These are phyloP conservation scores for Penicillium goetzii DNA, from an alignment of 495 filamentous ascomycete species.

Conservation along the genomic window DNA sequence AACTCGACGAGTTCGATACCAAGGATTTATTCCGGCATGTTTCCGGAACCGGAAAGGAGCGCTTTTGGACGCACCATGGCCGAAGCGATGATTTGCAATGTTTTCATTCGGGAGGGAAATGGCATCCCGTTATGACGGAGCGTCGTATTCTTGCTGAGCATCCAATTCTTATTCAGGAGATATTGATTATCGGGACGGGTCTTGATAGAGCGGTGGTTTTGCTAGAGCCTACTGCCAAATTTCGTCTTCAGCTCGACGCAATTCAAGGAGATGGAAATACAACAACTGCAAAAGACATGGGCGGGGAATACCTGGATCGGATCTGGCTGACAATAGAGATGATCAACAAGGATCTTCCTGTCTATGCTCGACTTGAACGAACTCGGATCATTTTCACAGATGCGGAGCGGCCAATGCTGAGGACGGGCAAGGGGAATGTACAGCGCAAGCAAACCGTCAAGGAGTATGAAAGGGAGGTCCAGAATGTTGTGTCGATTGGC, in stretches of 20 bases:
- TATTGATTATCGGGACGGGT: neutral
- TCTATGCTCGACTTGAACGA: neutral
- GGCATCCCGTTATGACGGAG: neutral
- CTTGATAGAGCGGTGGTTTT: neutral
- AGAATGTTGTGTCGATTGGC: neutral
- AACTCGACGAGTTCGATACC: neutral
- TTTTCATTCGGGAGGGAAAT: neutral
- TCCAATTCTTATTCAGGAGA: neutral
- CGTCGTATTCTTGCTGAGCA: neutral
- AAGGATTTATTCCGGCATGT: neutral
- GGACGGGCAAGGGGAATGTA: neutral
- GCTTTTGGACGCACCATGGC: neutral
- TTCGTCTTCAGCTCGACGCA: neutral
- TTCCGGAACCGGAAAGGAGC: neutral
- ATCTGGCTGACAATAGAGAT: neutral
- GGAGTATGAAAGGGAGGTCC: neutral
- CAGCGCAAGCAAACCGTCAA: neutral
- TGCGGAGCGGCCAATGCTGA: neutral
- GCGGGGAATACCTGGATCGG: neutral
- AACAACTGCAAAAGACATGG: neutral
- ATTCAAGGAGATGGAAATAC: neutral
- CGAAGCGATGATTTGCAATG: neutral
- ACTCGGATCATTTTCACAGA: neutral
- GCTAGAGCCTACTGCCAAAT: neutral
- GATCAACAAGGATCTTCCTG: neutral